phyloP scores from a whole-genome alignment of 176 grass and related monocot species.

The Avena atlantica region DNA sequence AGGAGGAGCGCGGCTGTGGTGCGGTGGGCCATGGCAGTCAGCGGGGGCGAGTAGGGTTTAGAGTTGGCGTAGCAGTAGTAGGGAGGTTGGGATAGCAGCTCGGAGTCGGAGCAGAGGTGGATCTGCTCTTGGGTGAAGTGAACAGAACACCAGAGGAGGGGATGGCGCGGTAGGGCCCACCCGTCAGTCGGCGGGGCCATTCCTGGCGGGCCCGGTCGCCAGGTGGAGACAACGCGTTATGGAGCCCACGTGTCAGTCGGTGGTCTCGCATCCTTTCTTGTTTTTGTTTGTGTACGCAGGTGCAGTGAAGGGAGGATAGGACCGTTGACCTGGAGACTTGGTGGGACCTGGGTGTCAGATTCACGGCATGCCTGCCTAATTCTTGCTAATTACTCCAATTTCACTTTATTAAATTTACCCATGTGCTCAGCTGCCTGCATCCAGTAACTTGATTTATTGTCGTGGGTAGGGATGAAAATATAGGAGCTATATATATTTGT shows the following conservation, averaged over 20 bases:
- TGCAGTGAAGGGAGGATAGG: background rate
- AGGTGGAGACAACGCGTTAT: background rate
- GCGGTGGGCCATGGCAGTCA: slow-evolving; percentile 56
- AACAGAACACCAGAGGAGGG: background rate
- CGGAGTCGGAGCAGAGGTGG: background rate
- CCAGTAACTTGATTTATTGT: too few relatives aligned
- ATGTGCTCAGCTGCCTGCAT: too few relatives aligned
- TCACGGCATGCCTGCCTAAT: too few relatives aligned
- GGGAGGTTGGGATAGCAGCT: slow-evolving; percentile 2
- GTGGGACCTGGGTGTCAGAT: background rate
- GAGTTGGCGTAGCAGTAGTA: background rate
- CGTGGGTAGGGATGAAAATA: too few relatives aligned
- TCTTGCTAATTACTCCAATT: too few relatives aligned
- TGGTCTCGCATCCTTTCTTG: background rate
- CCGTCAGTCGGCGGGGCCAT: background rate
- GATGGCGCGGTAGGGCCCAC: background rate
- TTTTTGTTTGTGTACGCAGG: background rate
- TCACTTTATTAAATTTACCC: too few relatives aligned
- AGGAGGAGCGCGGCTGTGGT: slow-evolving; percentile 46
- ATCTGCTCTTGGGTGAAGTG: slow-evolving; percentile 34
- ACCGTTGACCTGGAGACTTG: background rate
- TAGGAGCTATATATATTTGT: too few relatives aligned
- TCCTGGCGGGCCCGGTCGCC: background rate
- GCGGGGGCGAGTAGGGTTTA: slow-evolving; percentile 20
- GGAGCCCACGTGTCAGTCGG: background rate